These are phyloP conservation scores for Penicillium lagena DNA, from an alignment of 495 filamentous ascomycete species.

Conservation along the genomic window DNA sequence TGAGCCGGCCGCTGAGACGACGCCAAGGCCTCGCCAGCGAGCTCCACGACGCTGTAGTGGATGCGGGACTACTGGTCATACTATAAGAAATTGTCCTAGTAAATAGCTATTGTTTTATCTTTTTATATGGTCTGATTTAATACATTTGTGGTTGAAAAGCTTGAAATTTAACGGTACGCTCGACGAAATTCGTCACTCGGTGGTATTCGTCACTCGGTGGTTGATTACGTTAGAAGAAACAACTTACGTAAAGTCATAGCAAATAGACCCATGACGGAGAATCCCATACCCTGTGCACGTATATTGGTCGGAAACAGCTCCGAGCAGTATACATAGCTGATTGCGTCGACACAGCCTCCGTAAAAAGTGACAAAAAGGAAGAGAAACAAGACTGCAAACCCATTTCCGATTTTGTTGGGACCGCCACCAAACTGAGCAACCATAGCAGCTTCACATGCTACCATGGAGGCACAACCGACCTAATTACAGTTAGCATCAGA, in stretches of 20 bases:
- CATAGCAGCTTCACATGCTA: neutral
- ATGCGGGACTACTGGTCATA: too few relatives aligned
- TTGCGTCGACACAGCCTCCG: conserved; percentile 1
- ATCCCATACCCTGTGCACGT: neutral
- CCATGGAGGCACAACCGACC: neutral
- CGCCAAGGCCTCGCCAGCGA: too few relatives aligned
- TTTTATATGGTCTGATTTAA: too few relatives aligned
- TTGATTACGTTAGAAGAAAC: too few relatives aligned
- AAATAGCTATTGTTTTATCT: too few relatives aligned
- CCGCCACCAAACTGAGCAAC: conserved; percentile 7
- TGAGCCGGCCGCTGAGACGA: too few relatives aligned
- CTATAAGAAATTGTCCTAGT: too few relatives aligned
- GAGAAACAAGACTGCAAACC: conserved; percentile 3
- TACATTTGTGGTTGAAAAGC: too few relatives aligned
- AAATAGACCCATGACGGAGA: neutral
- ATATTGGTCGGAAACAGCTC: conserved; percentile 8
- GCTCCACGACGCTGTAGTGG: too few relatives aligned
- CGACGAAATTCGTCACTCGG: too few relatives aligned
- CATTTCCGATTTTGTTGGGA: conserved; percentile 8
- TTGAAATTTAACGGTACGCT: too few relatives aligned
- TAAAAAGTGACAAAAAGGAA: conserved; percentile 4
- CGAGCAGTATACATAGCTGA: conserved; percentile 3
- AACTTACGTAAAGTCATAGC: neutral
- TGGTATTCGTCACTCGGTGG: too few relatives aligned
- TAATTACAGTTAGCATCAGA: neutral